Percentiles rank a stretch among this genome's conserved stretches.
These are phyloP conservation scores for Testicularia cyperi DNA, from an alignment of 1,284 basidiomycete species.

Conservation along the genomic window DNA sequence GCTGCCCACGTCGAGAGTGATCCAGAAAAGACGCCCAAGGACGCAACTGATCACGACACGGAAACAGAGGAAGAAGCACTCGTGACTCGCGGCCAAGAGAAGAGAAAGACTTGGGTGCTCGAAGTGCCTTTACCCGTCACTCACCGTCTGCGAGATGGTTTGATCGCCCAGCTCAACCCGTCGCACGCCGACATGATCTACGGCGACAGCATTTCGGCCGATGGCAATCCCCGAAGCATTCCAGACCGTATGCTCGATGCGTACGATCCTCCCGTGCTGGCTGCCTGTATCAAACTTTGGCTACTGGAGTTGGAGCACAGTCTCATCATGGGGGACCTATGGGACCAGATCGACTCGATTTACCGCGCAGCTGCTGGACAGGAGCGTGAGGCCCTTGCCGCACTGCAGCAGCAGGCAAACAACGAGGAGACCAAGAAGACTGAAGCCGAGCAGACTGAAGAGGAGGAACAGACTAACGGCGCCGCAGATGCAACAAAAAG, in stretches of 20 bases:
- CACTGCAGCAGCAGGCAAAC: conserved; percentile 4
- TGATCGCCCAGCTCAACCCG: conserved; percentile 65
- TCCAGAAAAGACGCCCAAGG: not conserved
- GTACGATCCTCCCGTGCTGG: conserved; percentile 82
- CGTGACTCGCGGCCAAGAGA: conserved; percentile 65
- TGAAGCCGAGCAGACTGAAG: not conserved
- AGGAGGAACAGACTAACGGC: conserved; percentile 4
- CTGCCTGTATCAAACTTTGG: conserved; percentile 80
- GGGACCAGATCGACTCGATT: conserved; percentile 52
- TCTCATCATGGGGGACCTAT: conserved; percentile 44
- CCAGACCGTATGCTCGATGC: conserved; percentile 68
- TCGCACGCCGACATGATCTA: conserved; percentile 28
- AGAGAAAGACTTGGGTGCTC: conserved; percentile 88
- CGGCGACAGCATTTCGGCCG: conserved; percentile 7
- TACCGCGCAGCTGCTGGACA: conserved; percentile 51
- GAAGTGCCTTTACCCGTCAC: conserved; percentile 70
- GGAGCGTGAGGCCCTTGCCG: conserved; percentile 37
- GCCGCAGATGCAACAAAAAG: not conserved
- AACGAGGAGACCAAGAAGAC: conserved; percentile 4
- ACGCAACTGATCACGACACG: not conserved
- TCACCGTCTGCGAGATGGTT: conserved; percentile 77
- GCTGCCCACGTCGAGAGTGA: not conserved
- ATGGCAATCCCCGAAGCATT: conserved; percentile 4
- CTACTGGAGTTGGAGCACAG: conserved; percentile 49
- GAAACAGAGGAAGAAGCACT: not conserved